Evolutionary conservation across 805 yeast species (phyloP).

Genomic region (Gaillardinia entomophila): DNA sequence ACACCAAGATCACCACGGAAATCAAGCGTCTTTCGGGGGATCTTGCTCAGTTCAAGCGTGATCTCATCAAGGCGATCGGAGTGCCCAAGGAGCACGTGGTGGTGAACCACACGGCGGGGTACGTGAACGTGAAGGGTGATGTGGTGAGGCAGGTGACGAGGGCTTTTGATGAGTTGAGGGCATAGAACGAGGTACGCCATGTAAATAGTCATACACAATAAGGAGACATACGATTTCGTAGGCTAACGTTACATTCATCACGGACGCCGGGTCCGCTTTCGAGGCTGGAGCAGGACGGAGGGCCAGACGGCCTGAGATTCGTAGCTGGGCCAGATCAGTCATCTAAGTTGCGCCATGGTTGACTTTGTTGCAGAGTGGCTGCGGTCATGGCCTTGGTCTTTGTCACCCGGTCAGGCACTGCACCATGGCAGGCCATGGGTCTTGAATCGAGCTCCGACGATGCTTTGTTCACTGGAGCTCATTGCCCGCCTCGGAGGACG

Average conservation of each 20-base stretch:
- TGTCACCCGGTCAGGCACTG: too few species aligned
- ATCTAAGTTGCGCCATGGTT: too few species aligned
- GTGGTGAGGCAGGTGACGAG: slow-evolving; percentile 23
- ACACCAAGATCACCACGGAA: slow-evolving; percentile 65
- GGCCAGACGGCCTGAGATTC: too few species aligned
- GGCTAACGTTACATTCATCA: too few species aligned
- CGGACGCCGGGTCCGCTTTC: too few species aligned
- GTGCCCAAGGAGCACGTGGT: slow-evolving; percentile 28
- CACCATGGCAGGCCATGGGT: too few species aligned
- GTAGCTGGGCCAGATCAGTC: too few species aligned
- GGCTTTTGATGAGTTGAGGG: slow-evolving; percentile 15
- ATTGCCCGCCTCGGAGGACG: slow-evolving; percentile 25
- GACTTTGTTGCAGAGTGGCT: too few species aligned
- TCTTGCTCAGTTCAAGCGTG: slow-evolving; percentile 57
- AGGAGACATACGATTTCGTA: not conserved
- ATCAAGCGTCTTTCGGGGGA: slow-evolving; percentile 69
- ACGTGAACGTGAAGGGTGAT: slow-evolving; percentile 37
- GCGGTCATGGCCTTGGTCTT: too few species aligned
- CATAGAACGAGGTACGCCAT: slow-evolving; percentile 2
- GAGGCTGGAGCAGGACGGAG: too few species aligned
- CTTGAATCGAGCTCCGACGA: too few species aligned
- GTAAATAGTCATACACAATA: not conserved
- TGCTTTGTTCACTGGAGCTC: not conserved
- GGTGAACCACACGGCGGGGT: slow-evolving; percentile 28
- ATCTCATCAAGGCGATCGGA: slow-evolving; percentile 49